Evolutionary conservation across 495 filamentous ascomycete species (phyloP).

Genomic region (Talaromyces ruber): DNA sequence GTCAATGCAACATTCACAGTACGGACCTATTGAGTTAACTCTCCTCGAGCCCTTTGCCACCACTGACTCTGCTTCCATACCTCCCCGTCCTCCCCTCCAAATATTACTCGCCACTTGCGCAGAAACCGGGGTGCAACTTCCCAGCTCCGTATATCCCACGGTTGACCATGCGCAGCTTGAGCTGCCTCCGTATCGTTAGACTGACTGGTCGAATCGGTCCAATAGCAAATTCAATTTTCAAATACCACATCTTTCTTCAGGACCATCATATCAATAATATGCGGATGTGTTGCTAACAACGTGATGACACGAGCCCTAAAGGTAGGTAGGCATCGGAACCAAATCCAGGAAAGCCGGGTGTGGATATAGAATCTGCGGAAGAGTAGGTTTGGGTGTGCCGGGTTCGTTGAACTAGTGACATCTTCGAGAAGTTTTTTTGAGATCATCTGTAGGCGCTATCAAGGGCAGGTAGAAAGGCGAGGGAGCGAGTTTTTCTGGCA

Average conservation of each 20-base stretch:
- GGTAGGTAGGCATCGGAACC: conserved; percentile 24
- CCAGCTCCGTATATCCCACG: conserved; percentile 31
- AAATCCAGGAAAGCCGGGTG: conserved; percentile 35
- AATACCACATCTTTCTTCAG: conserved; percentile 31
- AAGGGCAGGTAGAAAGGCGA: conserved; percentile 29
- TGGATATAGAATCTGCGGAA: conserved; percentile 34
- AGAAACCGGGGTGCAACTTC: conserved; percentile 29
- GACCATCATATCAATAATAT: conserved; percentile 26
- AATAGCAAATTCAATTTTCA: conserved; percentile 15
- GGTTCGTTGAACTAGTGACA: conserved; percentile 16
- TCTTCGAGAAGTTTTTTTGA: conserved; percentile 13
- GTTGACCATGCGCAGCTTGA: conserved; percentile 5
- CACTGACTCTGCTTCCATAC: not conserved
- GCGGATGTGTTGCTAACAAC: conserved; percentile 20
- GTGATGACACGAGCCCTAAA: conserved; percentile 31
- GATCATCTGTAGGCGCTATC: conserved; percentile 14
- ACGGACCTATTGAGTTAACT: not conserved
- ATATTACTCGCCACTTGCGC: conserved; percentile 20
- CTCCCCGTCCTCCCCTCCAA: conserved; percentile 7
- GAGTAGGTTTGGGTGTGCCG: conserved; percentile 29
- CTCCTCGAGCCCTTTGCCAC: not conserved
- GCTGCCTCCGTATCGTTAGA: not conserved
- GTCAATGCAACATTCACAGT: too few species aligned
- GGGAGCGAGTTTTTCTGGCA: conserved; percentile 12
- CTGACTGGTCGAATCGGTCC: conserved; percentile 2